Evolutionary conservation across 768 basidiomycete species (phyloP).

Genomic region (Termitomyces sp.): DNA sequence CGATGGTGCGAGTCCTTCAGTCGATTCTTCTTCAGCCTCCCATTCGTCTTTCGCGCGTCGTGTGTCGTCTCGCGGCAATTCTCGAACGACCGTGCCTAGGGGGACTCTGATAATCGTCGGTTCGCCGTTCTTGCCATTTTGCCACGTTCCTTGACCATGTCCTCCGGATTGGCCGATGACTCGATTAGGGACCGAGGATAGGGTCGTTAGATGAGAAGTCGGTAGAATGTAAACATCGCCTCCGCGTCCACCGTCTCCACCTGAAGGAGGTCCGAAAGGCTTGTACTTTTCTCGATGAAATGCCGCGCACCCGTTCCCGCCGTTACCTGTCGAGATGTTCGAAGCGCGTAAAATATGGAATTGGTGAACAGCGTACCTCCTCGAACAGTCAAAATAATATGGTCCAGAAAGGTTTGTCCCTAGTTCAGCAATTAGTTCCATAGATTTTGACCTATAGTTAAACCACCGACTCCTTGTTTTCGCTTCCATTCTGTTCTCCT

Average conservation of each 20-base stretch:
- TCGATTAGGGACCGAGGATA: slow-evolving; percentile 69
- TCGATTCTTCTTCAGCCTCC: slow-evolving; percentile 67
- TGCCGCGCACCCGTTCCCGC: slow-evolving; percentile 89
- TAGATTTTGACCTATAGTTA: not conserved
- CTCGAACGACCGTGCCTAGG: slow-evolving; percentile 84
- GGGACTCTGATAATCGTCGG: slow-evolving; percentile 83
- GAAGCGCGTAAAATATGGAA: slow-evolving; percentile 4
- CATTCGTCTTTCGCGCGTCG: slow-evolving; percentile 65
- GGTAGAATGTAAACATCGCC: slow-evolving; percentile 86
- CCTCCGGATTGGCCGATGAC: slow-evolving; percentile 65
- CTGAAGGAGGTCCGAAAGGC: slow-evolving; percentile 85
- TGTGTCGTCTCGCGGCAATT: slow-evolving; percentile 67
- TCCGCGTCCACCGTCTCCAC: slow-evolving; percentile 89
- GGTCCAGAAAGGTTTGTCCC: slow-evolving; percentile 82
- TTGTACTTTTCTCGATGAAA: slow-evolving; percentile 90
- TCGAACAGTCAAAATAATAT: slow-evolving; percentile 74
- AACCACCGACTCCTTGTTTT: slow-evolving; percentile 55
- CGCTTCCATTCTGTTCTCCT: slow-evolving; percentile 76
- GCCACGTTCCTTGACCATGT: slow-evolving; percentile 83
- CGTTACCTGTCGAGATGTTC: slow-evolving; percentile 55
- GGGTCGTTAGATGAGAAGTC: slow-evolving; percentile 72
- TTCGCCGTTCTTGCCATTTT: slow-evolving; percentile 72
- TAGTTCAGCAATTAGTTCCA: slow-evolving; percentile 26
- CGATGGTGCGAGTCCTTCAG: slow-evolving; percentile 44
- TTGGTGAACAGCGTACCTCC: slow-evolving; percentile 49